These are phyloP conservation scores for Insectozyma bohioensis DNA, from an alignment of 1,139 yeast species.

Conservation along the genomic window DNA sequence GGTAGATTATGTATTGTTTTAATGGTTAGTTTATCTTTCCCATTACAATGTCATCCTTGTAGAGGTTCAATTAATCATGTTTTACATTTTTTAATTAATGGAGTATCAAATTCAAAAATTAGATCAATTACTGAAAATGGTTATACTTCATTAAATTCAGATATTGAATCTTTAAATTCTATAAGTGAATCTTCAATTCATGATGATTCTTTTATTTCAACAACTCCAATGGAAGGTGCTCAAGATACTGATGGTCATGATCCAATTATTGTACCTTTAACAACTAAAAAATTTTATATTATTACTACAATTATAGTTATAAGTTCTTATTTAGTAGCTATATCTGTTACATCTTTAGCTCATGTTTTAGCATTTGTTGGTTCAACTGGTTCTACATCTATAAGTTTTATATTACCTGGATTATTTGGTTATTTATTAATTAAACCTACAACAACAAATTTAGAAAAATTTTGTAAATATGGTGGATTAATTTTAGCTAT, in stretches of 20 bases:
- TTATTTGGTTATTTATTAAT: slow-evolving; percentile 77
- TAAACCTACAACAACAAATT: slow-evolving; percentile 39
- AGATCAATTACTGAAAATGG: slow-evolving; percentile 9
- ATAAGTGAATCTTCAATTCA: slow-evolving; percentile 15
- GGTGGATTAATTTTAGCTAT: slow-evolving; percentile 60
- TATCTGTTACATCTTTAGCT: slow-evolving; percentile 75
- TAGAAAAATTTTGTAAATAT: slow-evolving; percentile 48
- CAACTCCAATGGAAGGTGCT: slow-evolving; percentile 52
- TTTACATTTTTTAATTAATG: slow-evolving; percentile 47
- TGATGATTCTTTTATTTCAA: slow-evolving; percentile 42
- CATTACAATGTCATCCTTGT: slow-evolving; percentile 78
- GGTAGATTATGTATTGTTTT: slow-evolving; percentile 72
- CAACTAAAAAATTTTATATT: slow-evolving; percentile 52
- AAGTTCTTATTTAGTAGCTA: slow-evolving; percentile 70
- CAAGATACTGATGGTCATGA: slow-evolving; percentile 51
- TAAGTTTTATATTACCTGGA: slow-evolving; percentile 91
- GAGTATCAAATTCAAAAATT: slow-evolving; percentile 15
- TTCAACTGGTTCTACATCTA: slow-evolving; percentile 91
- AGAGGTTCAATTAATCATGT: slow-evolving; percentile 72
- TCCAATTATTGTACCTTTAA: slow-evolving; percentile 53
- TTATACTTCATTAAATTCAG: slow-evolving; percentile 21
- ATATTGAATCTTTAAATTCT: slow-evolving; percentile 21
- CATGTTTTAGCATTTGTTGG: slow-evolving; percentile 91
- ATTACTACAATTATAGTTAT: slow-evolving; percentile 66
- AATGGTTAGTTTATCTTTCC: slow-evolving; percentile 68